Conservation (phyloP, 2,329 filamentous ascomycete genomes). For the Trichoderma breve region DNA sequence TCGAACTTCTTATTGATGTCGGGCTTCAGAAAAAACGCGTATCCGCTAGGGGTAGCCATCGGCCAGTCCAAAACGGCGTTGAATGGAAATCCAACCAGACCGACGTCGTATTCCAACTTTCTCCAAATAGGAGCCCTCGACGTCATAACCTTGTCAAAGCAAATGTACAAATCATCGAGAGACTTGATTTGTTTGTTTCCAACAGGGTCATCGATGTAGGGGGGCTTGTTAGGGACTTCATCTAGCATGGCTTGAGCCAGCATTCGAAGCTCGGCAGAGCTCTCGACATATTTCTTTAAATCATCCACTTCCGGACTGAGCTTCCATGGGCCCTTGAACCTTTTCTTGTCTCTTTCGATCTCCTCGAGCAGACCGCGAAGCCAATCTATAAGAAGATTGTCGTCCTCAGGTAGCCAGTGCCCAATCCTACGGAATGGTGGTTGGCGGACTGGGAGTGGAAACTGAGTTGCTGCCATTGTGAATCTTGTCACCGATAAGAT, state of each 20-base stretch:
- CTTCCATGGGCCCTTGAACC: not conserved
- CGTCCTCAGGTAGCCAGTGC: constrained; percentile 16
- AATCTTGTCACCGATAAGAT: not conserved
- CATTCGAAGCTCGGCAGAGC: constrained; percentile 26
- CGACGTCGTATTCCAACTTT: constrained; percentile 24
- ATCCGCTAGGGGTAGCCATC: constrained; percentile 55
- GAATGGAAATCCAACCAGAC: constrained; percentile 55
- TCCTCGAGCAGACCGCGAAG: constrained; percentile 9
- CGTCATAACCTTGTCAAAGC: constrained; percentile 23
- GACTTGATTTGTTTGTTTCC: constrained; percentile 21
- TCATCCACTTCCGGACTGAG: not conserved
- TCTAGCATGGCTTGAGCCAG: constrained; percentile 25
- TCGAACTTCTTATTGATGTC: constrained; percentile 52
- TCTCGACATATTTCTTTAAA: constrained; percentile 20
- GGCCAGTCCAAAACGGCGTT: constrained; percentile 58
- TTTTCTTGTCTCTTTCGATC: not conserved
- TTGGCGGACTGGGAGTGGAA: not conserved
- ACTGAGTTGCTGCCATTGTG: not conserved
- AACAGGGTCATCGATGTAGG: constrained; percentile 22
- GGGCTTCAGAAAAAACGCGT: constrained; percentile 51
- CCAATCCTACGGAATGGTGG: not conserved
- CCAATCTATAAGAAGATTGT: not conserved
- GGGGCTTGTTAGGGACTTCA: constrained; percentile 27
- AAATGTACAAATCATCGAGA: constrained; percentile 25
- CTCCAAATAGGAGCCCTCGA: constrained; percentile 24